Conservation (phyloP, 1,284 basidiomycete species). For the Tylopilus sp. region DNA sequence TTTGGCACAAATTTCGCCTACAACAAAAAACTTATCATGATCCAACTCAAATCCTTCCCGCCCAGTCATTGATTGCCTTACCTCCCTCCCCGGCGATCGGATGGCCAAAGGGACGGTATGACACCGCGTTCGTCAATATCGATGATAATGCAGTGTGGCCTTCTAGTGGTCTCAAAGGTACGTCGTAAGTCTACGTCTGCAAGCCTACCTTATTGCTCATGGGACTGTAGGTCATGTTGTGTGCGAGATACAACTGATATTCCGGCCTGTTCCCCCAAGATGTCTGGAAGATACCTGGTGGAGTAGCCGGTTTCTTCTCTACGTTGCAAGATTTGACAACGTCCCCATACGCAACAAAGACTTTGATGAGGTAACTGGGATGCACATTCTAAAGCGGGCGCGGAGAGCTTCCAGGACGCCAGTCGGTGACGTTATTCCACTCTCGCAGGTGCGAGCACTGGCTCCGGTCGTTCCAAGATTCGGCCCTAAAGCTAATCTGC, state of each 20-base stretch:
- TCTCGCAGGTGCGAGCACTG: slow-evolving; percentile 32
- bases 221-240: slow-evolving; percentile 36
- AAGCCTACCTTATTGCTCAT: neutral
- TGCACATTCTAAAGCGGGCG: slow-evolving; percentile 37
- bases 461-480: slow-evolving; percentile 37
- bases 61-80: slow-evolving; percentile 36
- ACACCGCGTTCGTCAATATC: slow-evolving; percentile 37
- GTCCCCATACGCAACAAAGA: slow-evolving; percentile 29
- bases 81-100: slow-evolving; percentile 22
- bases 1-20: neutral
- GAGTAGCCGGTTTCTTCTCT: slow-evolving; percentile 22
- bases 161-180: slow-evolving; percentile 36
- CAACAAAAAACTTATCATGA: slow-evolving; percentile 24
- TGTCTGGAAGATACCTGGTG: neutral
- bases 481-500: slow-evolving; percentile 35
- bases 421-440: slow-evolving; percentile 42
- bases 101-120: slow-evolving; percentile 34
- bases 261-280: slow-evolving; percentile 25
- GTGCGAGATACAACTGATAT: slow-evolving; percentile 36
- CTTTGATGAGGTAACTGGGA: neutral
- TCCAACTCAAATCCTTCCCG: slow-evolving; percentile 26
- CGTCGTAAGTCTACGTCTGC: too few relatives aligned
- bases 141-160: slow-evolving; percentile 33
- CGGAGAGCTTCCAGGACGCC: slow-evolving; percentile 18
- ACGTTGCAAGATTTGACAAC: slow-evolving; percentile 38